Conservation (phyloP, 768 basidiomycete species). For the Pholiota microspora region DNA sequence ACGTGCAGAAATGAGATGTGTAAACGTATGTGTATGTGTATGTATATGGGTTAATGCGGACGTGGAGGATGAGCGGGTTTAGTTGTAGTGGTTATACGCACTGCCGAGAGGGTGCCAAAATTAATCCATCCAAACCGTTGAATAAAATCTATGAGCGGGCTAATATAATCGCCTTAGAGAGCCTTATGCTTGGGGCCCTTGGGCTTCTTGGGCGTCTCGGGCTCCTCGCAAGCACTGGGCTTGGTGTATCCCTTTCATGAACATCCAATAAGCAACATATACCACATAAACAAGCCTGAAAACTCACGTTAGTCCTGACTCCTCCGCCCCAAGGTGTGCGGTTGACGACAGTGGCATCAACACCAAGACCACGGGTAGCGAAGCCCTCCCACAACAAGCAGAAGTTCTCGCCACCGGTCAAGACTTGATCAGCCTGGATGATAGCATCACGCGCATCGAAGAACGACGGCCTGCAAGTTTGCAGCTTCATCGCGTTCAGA, state of each 20-base stretch:
- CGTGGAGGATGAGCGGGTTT: neutral
- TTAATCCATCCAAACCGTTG: neutral
- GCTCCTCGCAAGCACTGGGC: conserved; percentile 25
- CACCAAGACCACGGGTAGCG: conserved; percentile 76
- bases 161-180: neutral
- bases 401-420: conserved; percentile 92
- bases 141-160: neutral
- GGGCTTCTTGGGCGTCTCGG: neutral
- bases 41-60: neutral
- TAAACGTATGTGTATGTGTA: conserved; percentile 3
- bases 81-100: neutral
- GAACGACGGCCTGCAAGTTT: conserved; percentile 88
- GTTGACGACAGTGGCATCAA: conserved; percentile 70
- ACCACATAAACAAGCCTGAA: neutral
- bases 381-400: conserved; percentile 89
- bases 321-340: conserved; percentile 94
- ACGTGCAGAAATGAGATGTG: neutral
- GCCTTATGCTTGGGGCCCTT: neutral
- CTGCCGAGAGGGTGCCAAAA: neutral
- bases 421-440: conserved; percentile 83
- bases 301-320: conserved; percentile 57
- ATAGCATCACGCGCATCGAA: conserved; percentile 89
- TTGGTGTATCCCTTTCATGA: conserved; percentile 23
- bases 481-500: conserved; percentile 91
- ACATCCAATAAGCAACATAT: neutral